Conservation (phyloP, 2,329 filamentous ascomycete genomes). For the Fusarium sp. region DNA sequence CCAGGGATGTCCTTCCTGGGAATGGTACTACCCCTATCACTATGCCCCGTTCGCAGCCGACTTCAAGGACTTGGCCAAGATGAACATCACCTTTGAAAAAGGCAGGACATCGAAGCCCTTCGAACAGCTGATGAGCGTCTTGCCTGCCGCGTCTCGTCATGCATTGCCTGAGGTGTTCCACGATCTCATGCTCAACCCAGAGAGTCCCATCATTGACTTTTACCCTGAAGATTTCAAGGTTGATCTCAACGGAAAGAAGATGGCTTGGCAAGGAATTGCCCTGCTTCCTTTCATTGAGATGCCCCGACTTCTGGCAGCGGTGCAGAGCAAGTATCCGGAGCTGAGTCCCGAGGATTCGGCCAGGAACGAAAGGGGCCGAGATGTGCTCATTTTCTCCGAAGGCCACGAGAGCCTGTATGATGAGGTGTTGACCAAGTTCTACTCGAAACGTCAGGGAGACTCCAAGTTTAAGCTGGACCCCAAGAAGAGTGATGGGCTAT, state of each 20-base stretch:
- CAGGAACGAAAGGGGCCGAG: conserved; percentile 83
- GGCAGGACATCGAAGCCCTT: conserved; percentile 90
- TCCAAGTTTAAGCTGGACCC: conserved; percentile 80
- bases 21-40: conserved; percentile 99
- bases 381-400: conserved; percentile 87
- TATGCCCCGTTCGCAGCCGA: conserved; percentile 98
- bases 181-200: conserved; percentile 85
- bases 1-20: conserved; percentile 98
- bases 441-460: conserved; percentile 84
- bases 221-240: conserved; percentile 95
- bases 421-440: conserved; percentile 86
- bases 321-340: conserved; percentile 83
- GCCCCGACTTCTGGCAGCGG: conserved; percentile 83
- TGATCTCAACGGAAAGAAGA: conserved; percentile 97
- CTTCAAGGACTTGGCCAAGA: conserved; percentile 84
- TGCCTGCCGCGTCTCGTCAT: conserved; percentile 93
- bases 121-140: conserved; percentile 97
- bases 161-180: conserved; percentile 91
- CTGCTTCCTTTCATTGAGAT: conserved; percentile 97
- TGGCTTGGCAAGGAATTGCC: conserved; percentile 96
- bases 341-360: conserved; percentile 80
- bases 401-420: conserved; percentile 84
- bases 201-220: conserved; percentile 96
- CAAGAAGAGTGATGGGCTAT: conserved; percentile 79
- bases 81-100: conserved; percentile 85